Evolutionary conservation across 495 filamentous ascomycete species (phyloP), one percentile per base, ranked within the genome.

Genomic region (Letharia columbiana): DNA sequence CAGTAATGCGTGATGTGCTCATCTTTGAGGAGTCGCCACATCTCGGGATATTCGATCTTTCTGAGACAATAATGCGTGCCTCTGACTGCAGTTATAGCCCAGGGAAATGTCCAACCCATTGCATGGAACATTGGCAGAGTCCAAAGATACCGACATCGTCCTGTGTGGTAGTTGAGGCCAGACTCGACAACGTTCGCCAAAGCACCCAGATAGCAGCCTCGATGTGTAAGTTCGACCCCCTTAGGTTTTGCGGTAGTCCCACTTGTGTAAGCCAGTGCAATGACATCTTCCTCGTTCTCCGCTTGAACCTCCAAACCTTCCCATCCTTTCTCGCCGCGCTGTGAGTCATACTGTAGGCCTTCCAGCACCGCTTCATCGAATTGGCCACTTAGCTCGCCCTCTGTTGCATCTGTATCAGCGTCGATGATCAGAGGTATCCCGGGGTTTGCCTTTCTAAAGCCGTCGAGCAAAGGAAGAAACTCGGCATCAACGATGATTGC

Each of bases 111-210:
- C 90, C 90, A 92, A 45, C 92, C 92, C 71, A 89, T 85, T 33
- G 94, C 94, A 79, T 98, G 94, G 73, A 98, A 98, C 91, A 97
- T 94, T 3, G 92, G 92, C 60, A 97, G 75, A 40, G 88, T 97
- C 92, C 92, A 97, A 45, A 97, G 80, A 78, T 95, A 97, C 67
- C 84, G 84, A 75, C 88, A 90, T 62, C 89, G 77, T 20, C 86
- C 87, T 1, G 73, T 74, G 62, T 85, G 78, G 50, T 79, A 82
- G 73, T 94, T 96, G 49, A 98, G 78, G 0, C 90, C 89, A 13
- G 89, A 91, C 75, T 98, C 94, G 56, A 98, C 84, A 8, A 97
- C 76, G 74, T 98, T 98, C 3, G 76, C 93, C 63, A 97, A 67
- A 0, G 91, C 81, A 0, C 90, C 94, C 12, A 98, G 79, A 74